Base-by-base conservation (phyloP, 2,329 filamentous ascomycete genomes). In the Amphichorda felina region DNA sequence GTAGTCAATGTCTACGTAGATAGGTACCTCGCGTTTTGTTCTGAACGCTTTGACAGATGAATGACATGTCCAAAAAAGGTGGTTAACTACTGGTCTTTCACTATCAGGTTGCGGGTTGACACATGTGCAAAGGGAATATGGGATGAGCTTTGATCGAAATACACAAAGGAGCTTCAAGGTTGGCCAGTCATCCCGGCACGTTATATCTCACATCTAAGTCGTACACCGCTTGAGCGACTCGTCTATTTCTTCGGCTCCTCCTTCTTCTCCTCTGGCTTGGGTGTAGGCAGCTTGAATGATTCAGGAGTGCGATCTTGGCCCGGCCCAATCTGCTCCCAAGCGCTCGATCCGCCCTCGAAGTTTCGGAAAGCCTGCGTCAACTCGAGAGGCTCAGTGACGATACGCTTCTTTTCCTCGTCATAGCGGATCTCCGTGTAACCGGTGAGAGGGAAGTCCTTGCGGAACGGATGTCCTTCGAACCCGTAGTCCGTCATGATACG, bases 401-500 rank as follows among this genome's bases (percentile, higher is more conserved):
- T 95, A 43, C 91, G 78, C 78, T 98, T 98, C 83, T 95, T 98
- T 73, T 98, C 93, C 66, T 98, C 91, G 48, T 98, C 91, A 56
- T 93, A 98, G 54, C 91, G 75, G 47, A 98, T 82, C 68, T 98
- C 93, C 24, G 91, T 98, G 68, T 98, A 98, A 33, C 91, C 91
- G 3, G 91, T 95, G 57, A 98, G 66, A 16, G 91, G 91, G 68
- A 98, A 98, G 57, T 98, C 91, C 68, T 98, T 98, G 55, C 93
- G 77, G 55, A 98, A 66, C 29, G 91, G 91, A 65, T 98, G 91
- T 36, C 91, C 91, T 59, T 98, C 93, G 54, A 98, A 98, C 36
- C 91, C 91, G 60, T 98, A 98, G 60, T 98, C 91, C 45, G 91
- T 98, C 89, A 98, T 93, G 66, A 98, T 96, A 48, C 91, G 78